phyloP scores from a whole-genome alignment of 768 basidiomycete genomes.

The Candolleomyces eurysporus region DNA sequence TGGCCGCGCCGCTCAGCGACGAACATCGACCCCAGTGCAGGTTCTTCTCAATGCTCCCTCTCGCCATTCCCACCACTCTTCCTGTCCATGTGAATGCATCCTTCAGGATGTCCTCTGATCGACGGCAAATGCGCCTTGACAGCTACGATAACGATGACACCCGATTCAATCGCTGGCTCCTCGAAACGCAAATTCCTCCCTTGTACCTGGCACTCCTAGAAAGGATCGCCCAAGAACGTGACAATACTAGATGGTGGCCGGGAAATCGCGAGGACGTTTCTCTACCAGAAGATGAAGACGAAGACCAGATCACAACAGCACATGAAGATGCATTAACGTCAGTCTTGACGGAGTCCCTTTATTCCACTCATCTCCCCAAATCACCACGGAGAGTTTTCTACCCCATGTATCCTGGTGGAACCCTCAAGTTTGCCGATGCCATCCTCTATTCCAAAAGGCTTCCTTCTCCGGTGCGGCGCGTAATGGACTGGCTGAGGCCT shows the following conservation, averaged over 20 bases:
- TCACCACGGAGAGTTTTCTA: background rate
- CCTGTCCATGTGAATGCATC: constrained; percentile 48
- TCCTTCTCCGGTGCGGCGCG: background rate
- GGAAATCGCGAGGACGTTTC: constrained; percentile 5
- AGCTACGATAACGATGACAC: constrained; percentile 30
- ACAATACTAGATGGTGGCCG: constrained; percentile 36
- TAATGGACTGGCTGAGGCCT: background rate
- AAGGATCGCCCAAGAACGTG: constrained; percentile 12
- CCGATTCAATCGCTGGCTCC: constrained; percentile 42
- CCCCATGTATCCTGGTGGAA: background rate
- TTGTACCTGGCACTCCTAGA: constrained; percentile 41
- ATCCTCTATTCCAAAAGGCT: background rate
- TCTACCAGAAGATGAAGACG: constrained; percentile 4
- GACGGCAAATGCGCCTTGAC: constrained; percentile 43
- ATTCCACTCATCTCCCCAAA: background rate
- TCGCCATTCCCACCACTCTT: constrained; percentile 37
- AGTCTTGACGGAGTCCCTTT: background rate
- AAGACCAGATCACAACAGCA: background rate
- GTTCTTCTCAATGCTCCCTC: constrained; percentile 46
- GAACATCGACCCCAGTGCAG: constrained; percentile 7
- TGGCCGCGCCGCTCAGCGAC: constrained; percentile 26
- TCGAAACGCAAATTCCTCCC: constrained; percentile 31
- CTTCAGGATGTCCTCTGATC: constrained; percentile 45
- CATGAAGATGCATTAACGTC: background rate
- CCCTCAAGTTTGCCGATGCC: background rate